Conservation (phyloP, 1,139 yeast genomes). For the Yamadazyma dushanensis region DNA sequence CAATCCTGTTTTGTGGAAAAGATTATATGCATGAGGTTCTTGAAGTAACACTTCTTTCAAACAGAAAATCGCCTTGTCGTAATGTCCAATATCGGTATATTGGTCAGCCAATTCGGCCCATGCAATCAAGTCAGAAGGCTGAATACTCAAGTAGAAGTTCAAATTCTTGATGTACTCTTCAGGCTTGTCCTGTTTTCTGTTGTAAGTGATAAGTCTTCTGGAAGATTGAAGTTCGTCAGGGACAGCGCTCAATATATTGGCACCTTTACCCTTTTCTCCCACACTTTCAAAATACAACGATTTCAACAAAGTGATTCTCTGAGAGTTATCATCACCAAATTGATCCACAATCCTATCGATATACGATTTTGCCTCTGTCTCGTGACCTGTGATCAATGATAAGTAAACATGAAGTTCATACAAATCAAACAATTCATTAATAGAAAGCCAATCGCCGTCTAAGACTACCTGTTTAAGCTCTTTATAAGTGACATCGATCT, state of each 20-base stretch:
- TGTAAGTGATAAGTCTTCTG: slow-evolving; percentile 36
- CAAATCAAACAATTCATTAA: slow-evolving; percentile 56
- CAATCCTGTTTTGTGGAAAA: slow-evolving; percentile 62
- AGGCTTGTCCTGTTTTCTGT: slow-evolving; percentile 14
- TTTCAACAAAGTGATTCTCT: slow-evolving; percentile 56
- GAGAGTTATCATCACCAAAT: slow-evolving; percentile 46
- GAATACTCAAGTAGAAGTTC: slow-evolving; percentile 47
- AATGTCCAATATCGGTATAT: slow-evolving; percentile 61
- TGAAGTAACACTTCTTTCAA: slow-evolving; percentile 67
- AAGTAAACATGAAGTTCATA: slow-evolving; percentile 74
- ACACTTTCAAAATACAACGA: slow-evolving; percentile 59
- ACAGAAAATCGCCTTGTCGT: slow-evolving; percentile 65
- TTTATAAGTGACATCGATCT: slow-evolving; percentile 29
- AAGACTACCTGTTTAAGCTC: slow-evolving; percentile 35
- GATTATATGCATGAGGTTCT: slow-evolving; percentile 71
- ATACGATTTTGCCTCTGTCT: slow-evolving; percentile 66
- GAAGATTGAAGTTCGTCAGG: slow-evolving; percentile 38
- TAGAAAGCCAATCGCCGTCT: slow-evolving; percentile 31
- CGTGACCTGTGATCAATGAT: slow-evolving; percentile 62
- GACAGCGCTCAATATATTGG: slow-evolving; percentile 35
- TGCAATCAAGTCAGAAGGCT: slow-evolving; percentile 72
- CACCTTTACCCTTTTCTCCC: slow-evolving; percentile 37
- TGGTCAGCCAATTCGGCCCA: slow-evolving; percentile 76
- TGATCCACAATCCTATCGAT: slow-evolving; percentile 67
- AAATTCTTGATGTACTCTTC: slow-evolving; percentile 51